Evolutionary conservation across 2,329 filamentous ascomycete species (phyloP).

Genomic region (Pseudogymnoascus sp.): DNA sequence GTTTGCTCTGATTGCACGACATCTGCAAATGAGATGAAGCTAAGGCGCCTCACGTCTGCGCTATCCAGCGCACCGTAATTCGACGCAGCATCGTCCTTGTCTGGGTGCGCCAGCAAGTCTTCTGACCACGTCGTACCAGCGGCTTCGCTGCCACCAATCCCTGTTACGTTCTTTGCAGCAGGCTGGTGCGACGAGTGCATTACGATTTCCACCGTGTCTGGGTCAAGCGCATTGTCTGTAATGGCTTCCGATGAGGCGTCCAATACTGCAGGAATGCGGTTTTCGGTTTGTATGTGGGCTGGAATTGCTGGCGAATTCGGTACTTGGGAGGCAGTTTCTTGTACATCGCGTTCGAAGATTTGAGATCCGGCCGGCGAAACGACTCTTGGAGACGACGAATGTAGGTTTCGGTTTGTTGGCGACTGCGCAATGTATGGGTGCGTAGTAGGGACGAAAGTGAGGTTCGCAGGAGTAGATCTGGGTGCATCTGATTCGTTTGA

Average conservation of each 20-base stretch:
- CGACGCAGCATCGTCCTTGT: conserved; percentile 56
- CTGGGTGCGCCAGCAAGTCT: conserved; percentile 43
- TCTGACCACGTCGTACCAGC: conserved; percentile 29
- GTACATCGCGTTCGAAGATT: conserved; percentile 93
- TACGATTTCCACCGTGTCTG: conserved; percentile 86
- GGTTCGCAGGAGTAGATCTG: conserved; percentile 31
- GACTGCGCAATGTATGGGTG: conserved; percentile 31
- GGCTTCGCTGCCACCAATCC: conserved; percentile 34
- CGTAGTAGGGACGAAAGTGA: conserved; percentile 38
- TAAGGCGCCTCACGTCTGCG: conserved; percentile 72
- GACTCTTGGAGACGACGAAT: conserved; percentile 63
- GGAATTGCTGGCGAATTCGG: conserved; percentile 82
- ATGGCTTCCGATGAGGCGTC: conserved; percentile 89
- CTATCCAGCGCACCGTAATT: conserved; percentile 73
- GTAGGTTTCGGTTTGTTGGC: conserved; percentile 52
- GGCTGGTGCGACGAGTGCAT: conserved; percentile 80
- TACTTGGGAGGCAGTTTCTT: conserved; percentile 61
- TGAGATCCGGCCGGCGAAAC: conserved; percentile 70
- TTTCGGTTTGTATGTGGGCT: conserved; percentile 86
- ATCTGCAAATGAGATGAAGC: conserved; percentile 95
- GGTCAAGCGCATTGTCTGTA: conserved; percentile 75
- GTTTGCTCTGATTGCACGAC: conserved; percentile 82
- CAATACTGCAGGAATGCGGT: conserved; percentile 84
- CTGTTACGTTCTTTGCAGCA: conserved; percentile 60
- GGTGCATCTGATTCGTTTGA: conserved; percentile 24